Evolutionary conservation across 148 eudicot species (phyloP).

Genomic region (Linanthus parryae): DNA sequence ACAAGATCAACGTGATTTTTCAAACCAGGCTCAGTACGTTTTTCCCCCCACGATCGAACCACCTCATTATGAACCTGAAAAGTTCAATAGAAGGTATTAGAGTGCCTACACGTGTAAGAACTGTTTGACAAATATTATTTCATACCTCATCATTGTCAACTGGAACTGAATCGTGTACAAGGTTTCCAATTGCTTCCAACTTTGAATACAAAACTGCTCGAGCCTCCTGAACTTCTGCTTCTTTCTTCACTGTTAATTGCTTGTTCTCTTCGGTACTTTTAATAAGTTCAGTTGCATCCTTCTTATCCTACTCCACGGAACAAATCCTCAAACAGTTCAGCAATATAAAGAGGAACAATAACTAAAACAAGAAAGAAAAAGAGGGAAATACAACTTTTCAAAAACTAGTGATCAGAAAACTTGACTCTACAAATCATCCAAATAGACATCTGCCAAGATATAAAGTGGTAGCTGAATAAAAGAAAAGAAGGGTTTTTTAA

Average conservation of each 20-base stretch:
- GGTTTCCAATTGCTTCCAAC: conserved; percentile 68
- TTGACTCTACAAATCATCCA: too few species aligned
- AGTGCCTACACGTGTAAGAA: not conserved
- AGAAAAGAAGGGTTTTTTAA: too few species aligned
- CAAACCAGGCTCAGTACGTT: conserved; percentile 45
- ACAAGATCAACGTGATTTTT: conserved; percentile 93
- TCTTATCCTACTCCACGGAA: too few species aligned
- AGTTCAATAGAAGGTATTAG: not conserved
- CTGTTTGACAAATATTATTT: not conserved
- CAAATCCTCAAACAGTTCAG: too few species aligned
- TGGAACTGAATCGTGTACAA: conserved; percentile 92
- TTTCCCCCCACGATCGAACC: conserved; percentile 72
- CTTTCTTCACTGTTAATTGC: conserved; percentile 33
- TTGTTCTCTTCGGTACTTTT: conserved; percentile 64
- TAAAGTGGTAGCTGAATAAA: too few species aligned
- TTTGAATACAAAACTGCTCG: conserved; percentile 42
- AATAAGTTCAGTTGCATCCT: conserved; percentile 64
- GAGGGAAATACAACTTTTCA: too few species aligned
- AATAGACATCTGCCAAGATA: too few species aligned
- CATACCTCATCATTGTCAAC: conserved; percentile 76
- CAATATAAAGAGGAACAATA: too few species aligned
- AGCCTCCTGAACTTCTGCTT: conserved; percentile 71
- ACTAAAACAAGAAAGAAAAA: too few species aligned
- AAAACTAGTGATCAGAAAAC: too few species aligned
- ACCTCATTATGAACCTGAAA: conserved; percentile 61